Base-by-base conservation (phyloP, 176 grass and related monocot species). In the Paspalum vaginatum region DNA sequence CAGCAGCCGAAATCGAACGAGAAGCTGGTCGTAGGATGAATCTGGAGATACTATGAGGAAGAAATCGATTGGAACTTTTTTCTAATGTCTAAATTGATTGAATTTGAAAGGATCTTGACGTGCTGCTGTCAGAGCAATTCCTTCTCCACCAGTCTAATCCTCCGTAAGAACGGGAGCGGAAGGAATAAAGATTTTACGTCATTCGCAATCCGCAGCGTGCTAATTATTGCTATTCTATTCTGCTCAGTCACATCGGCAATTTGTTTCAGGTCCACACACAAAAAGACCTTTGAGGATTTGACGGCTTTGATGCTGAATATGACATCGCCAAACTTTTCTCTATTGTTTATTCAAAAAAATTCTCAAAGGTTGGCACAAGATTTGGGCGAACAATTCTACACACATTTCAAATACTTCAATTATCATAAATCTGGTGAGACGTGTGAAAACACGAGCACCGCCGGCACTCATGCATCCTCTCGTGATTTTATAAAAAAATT, bases 151-250 rank as follows among this genome's bases (percentile, higher is more conserved):
- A 12, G n/a, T 54, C 40, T 44, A 42, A 43, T 42, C 21, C 57
- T 65, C 75, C 75, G 46, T 46, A 48, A 45, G 38, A 66, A 76
- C 11, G 7, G 71, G 61, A 66, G 59, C n/a, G 38, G 15, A 21
- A 65, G 44, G 67, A 25, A 48, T 9, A n/a, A n/a, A n/a, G n/a
- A n/a, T n/a, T n/a, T n/a, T n/a, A 20, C 65, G 65, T 43, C 63
- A 24, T 68, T 68, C 7, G 67, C 68, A 61, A 15, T 61, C 5
- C 5, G 24, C 59, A 70, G 17, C 45, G 14, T 50, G 1, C 7
- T 49, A 32, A 32, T 61, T 45, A 46, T 46, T 68, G 65, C 65
- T 13, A 11, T 1, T 24, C 21, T 24, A 11, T 43, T 22, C 32
- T 32, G 32, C 32, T 58, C 55, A 22, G n/a, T 58, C 55, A 10